phyloP scores from a whole-genome alignment of 345 rosid species.

The Syzygium jambos region DNA sequence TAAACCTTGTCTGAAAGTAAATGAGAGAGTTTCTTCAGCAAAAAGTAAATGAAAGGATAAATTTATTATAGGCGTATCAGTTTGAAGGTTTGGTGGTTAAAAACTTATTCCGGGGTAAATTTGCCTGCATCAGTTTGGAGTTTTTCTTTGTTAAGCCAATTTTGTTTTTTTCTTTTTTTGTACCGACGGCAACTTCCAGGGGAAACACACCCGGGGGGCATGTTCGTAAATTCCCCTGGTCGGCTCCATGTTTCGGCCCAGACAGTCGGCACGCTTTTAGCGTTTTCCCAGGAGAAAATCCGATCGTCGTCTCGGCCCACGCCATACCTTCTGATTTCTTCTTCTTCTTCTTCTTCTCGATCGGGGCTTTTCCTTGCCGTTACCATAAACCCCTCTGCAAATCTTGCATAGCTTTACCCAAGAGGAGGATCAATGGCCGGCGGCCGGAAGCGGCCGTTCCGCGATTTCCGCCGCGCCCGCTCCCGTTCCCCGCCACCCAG shows the following conservation, averaged over 20 bases:
- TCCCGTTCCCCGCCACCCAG: not conserved
- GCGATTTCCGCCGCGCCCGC: not conserved
- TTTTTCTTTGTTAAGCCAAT: too few species aligned
- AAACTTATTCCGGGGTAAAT: too few species aligned
- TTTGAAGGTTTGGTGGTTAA: too few species aligned
- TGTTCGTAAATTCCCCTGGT: not conserved
- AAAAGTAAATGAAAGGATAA: too few species aligned
- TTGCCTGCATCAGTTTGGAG: accelerated
- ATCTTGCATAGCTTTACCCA: not conserved
- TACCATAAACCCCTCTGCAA: not conserved
- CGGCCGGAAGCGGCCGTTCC: not conserved
- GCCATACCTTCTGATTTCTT: not conserved
- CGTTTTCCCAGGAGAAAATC: not conserved
- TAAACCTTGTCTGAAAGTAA: not conserved
- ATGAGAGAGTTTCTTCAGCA: too few species aligned
- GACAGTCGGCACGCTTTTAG: not conserved
- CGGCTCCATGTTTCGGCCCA: not conserved
- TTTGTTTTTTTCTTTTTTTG: too few species aligned
- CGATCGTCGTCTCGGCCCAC: not conserved
- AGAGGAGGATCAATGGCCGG: not conserved
- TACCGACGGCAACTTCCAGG: not conserved
- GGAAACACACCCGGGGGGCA: not conserved
- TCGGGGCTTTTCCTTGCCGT: not conserved
- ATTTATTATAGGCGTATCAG: accelerated
- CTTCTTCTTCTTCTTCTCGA: not conserved